These are phyloP conservation scores for Alternaria sp. DNA, from an alignment of 2,329 filamentous ascomycete species.

Conservation along the genomic window DNA sequence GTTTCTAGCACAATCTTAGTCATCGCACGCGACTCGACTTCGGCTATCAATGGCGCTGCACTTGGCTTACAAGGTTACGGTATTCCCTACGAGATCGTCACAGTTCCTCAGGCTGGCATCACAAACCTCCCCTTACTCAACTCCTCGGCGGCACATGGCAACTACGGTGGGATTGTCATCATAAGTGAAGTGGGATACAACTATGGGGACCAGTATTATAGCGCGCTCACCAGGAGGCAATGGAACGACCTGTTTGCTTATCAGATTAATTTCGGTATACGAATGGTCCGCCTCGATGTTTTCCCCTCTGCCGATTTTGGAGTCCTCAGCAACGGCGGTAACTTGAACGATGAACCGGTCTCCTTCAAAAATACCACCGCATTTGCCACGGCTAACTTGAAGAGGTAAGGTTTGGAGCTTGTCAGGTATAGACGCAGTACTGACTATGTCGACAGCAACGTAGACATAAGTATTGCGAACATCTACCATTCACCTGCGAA, in stretches of 20 bases:
- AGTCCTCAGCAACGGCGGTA: constrained; percentile 48
- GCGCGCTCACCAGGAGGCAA: constrained; percentile 65
- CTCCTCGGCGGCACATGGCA: constrained; percentile 59
- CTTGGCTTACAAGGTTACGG: constrained; percentile 68
- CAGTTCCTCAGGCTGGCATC: constrained; percentile 63
- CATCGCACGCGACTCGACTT: constrained; percentile 62
- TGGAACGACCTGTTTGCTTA: constrained; percentile 66
- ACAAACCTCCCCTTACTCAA: constrained; percentile 62
- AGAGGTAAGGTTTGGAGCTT: constrained; percentile 46
- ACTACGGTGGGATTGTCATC: constrained; percentile 67
- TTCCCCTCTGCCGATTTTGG: constrained; percentile 64
- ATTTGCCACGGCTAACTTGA: constrained; percentile 65
- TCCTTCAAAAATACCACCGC: constrained; percentile 63
- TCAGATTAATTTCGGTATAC: constrained; percentile 65
- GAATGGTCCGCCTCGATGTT: constrained; percentile 68
- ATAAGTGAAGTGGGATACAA: constrained; percentile 64
- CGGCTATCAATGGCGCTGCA: constrained; percentile 60
- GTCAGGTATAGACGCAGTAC: constrained; percentile 1
- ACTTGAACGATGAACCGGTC: constrained; percentile 50
- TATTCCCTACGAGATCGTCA: constrained; percentile 65
- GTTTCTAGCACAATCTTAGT: constrained; percentile 62
- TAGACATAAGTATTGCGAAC: constrained; percentile 43
- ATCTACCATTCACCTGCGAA: constrained; percentile 68
- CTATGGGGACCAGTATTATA: constrained; percentile 59
- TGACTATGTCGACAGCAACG: constrained; percentile 31